Conservation (phyloP, 2,329 filamentous ascomycete genomes). For the Dryadomyces sulphureus region DNA sequence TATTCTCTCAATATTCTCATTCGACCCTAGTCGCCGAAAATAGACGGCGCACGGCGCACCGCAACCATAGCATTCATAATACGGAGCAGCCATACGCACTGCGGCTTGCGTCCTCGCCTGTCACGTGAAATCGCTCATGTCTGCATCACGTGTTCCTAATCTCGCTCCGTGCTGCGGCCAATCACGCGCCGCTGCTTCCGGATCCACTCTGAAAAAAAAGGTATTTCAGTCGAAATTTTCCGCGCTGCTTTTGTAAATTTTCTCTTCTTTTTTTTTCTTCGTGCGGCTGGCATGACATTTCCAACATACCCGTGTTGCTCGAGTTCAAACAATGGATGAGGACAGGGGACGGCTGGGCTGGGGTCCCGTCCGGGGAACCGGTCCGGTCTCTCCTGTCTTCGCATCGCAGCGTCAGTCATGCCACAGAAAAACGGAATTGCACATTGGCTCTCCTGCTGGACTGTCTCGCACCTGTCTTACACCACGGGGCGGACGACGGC, state of each 20-base stretch:
- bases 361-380: constrained; percentile 12
- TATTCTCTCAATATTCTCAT: too few relatives aligned
- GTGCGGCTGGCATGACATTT: constrained; percentile 62
- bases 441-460: constrained; percentile 40
- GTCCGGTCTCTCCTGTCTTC: constrained; percentile 28
- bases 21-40: too few relatives aligned
- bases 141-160: background rate
- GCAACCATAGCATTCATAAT: too few relatives aligned
- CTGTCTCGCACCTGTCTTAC: constrained; percentile 16
- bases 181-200: background rate
- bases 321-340: constrained; percentile 25
- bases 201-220: background rate
- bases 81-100: too few relatives aligned
- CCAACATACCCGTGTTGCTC: constrained; percentile 63
- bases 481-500: constrained; percentile 15
- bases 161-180: background rate
- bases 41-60: too few relatives aligned
- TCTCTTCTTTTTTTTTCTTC: constrained; percentile 40
- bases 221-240: constrained; percentile 10
- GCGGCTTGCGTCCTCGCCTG: too few relatives aligned
- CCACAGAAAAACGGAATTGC: constrained; percentile 74
- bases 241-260: constrained; percentile 11
- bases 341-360: background rate
- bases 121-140: too few relatives aligned
- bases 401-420: constrained; percentile 59